Percentiles rank a stretch among this genome's conserved stretches.
Evolutionary conservation across 2,329 filamentous ascomycete species (phyloP).

Genomic region (Fusarium haematococcum): DNA sequence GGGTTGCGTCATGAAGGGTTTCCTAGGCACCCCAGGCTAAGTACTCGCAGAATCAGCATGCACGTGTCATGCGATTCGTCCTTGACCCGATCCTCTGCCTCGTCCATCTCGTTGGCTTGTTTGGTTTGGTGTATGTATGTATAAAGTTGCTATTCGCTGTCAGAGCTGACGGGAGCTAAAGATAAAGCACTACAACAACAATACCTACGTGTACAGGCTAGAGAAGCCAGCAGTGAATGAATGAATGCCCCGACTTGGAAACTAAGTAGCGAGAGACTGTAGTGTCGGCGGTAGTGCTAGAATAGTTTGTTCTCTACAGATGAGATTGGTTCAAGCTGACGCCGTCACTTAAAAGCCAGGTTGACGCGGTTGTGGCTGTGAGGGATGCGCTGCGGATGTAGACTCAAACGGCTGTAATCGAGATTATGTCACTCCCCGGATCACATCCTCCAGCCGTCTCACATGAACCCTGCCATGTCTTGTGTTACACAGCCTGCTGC

Average conservation of each 20-base stretch:
- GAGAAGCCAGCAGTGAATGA: not conserved
- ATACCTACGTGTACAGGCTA: not conserved
- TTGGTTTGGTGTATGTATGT: not conserved
- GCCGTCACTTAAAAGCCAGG: not conserved
- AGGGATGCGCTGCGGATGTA: not conserved
- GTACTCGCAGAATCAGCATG: not conserved
- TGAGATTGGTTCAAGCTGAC: not conserved
- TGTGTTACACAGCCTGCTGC: conserved; percentile 16
- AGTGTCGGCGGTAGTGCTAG: not conserved
- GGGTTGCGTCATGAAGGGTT: not conserved
- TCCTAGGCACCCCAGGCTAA: not conserved
- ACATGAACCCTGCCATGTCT: conserved; percentile 21
- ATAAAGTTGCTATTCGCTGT: not conserved
- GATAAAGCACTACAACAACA: not conserved
- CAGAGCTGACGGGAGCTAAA: not conserved
- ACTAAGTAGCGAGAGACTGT: not conserved
- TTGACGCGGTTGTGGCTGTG: not conserved
- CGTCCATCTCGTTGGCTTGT: not conserved
- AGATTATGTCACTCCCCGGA: conserved; percentile 19
- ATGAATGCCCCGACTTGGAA: not conserved
- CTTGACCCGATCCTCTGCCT: not conserved
- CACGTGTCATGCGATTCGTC: not conserved
- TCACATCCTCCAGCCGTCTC: conserved; percentile 13
- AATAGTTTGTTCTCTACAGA: not conserved
- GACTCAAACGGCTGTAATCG: conserved; percentile 14